phyloP scores from a whole-genome alignment of 495 filamentous ascomycete genomes.

The Tuber indicum region DNA sequence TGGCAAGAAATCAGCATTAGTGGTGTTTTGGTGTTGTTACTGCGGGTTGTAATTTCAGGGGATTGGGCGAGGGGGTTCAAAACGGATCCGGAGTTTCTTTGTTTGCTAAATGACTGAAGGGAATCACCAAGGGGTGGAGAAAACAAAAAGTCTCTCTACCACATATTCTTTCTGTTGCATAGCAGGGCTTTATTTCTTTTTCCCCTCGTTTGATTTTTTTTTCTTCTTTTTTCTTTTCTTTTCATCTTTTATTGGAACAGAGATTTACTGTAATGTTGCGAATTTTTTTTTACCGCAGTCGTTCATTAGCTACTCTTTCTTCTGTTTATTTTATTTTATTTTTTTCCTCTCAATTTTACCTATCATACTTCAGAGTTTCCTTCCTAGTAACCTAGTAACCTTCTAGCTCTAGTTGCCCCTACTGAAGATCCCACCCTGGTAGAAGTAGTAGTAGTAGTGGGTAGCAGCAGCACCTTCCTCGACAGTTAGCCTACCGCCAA shows the following conservation, averaged over 20 bases:
- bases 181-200: constrained; percentile 6
- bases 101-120: neutral
- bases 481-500: neutral
- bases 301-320: neutral
- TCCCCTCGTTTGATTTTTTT: neutral
- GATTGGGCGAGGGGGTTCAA: constrained; percentile 8
- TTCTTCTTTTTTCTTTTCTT: constrained; percentile 14
- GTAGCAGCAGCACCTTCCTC: neutral
- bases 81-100: constrained; percentile 8
- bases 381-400: neutral
- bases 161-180: constrained; percentile 25
- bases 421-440: neutral
- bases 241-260: constrained; percentile 15
- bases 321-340: neutral
- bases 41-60: constrained; percentile 9
- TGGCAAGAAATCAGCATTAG: constrained; percentile 29
- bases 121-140: constrained; percentile 46
- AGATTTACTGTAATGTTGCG: constrained; percentile 4
- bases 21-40: constrained; percentile 4
- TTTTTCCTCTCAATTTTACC: neutral
- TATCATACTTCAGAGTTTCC: neutral
- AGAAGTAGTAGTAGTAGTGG: neutral
- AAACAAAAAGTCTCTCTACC: constrained; percentile 36
- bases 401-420: neutral
- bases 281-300: neutral